Conservation (phyloP, 441 rosid genomes). For the Isatis lusitanica region DNA sequence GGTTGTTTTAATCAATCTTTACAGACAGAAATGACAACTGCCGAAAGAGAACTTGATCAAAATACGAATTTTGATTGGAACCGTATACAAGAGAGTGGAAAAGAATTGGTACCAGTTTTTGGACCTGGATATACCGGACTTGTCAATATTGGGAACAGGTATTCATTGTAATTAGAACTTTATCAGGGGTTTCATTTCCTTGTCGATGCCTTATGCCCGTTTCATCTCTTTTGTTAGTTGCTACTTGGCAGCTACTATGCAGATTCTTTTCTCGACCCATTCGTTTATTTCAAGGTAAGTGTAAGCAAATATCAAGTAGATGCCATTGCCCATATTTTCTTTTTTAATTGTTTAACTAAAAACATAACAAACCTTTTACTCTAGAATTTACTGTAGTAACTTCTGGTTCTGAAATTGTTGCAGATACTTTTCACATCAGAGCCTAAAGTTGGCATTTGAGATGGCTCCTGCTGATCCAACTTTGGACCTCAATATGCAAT, state of each 20-base stretch:
- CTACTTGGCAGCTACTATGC: conserved; percentile 99
- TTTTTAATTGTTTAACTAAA: conserved; percentile 3
- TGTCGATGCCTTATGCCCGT: conserved; percentile 13
- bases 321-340: conserved; percentile 14
- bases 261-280: conserved; percentile 78
- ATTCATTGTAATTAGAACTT: conserved; percentile 22
- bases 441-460: conserved; percentile 74
- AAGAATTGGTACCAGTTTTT: conserved; percentile 72
- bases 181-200: conserved; percentile 9
- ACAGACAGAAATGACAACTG: conserved; percentile 99
- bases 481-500: conserved; percentile 88
- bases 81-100: conserved; percentile 97
- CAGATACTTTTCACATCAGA: conserved; percentile 71
- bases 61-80: conserved; percentile 96
- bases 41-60: conserved; percentile 99
- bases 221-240: conserved; percentile 59
- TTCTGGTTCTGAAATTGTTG: conserved; percentile 25
- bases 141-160: conserved; percentile 97
- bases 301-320: conserved; percentile 5
- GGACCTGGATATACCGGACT: conserved; percentile 99
- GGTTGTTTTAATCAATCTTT: conserved; percentile 18
- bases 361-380: not conserved
- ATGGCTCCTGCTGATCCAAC: conserved; percentile 98
- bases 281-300: conserved; percentile 71
- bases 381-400: conserved; percentile 8